Evolutionary conservation across 2,329 filamentous ascomycete genomes (phyloP).

Genomic region (Aspergillus fructus): DNA sequence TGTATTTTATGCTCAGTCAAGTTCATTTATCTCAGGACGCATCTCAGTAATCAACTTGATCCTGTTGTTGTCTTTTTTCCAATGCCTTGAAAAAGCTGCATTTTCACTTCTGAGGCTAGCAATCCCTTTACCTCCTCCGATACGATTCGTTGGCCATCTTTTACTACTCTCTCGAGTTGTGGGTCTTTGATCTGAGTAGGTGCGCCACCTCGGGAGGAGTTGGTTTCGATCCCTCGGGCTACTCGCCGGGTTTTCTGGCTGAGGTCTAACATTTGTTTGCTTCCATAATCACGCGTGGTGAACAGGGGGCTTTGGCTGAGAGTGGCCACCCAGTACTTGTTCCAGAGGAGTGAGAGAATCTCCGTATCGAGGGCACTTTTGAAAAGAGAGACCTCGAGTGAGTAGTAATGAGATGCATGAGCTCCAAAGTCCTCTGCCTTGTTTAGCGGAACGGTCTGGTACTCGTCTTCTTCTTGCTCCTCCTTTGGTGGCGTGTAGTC

Average conservation of each 20-base stretch:
- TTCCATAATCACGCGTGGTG: slow-evolving; percentile 89
- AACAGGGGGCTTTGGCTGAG: slow-evolving; percentile 86
- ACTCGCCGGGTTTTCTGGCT: slow-evolving; percentile 76
- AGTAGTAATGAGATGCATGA: slow-evolving; percentile 86
- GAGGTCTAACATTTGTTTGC: slow-evolving; percentile 87
- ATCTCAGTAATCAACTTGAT: slow-evolving; percentile 9
- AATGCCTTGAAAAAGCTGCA: slow-evolving; percentile 50
- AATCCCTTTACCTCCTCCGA: slow-evolving; percentile 53
- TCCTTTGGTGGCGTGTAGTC: slow-evolving; percentile 61
- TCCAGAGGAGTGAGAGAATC: slow-evolving; percentile 87
- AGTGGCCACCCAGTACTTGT: slow-evolving; percentile 95
- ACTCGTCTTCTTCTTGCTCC: slow-evolving; percentile 46
- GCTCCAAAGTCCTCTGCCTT: slow-evolving; percentile 97
- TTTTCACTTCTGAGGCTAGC: slow-evolving; percentile 51
- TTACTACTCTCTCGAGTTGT: slow-evolving; percentile 54
- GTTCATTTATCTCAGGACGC: neutral
- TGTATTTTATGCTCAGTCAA: neutral
- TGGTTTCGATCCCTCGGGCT: slow-evolving; percentile 42
- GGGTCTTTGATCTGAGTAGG: slow-evolving; percentile 40
- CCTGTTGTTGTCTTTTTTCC: slow-evolving; percentile 24
- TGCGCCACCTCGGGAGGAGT: slow-evolving; percentile 28
- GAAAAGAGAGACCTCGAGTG: slow-evolving; percentile 87
- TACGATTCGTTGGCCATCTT: slow-evolving; percentile 58
- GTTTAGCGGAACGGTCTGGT: slow-evolving; percentile 70
- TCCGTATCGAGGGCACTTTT: slow-evolving; percentile 88